A percentile compares a stretch with the other conserved stretches of the same genome.
phyloP scores from a whole-genome alignment of 2,329 filamentous ascomycete genomes.

The Exophiala xenobiotica region DNA sequence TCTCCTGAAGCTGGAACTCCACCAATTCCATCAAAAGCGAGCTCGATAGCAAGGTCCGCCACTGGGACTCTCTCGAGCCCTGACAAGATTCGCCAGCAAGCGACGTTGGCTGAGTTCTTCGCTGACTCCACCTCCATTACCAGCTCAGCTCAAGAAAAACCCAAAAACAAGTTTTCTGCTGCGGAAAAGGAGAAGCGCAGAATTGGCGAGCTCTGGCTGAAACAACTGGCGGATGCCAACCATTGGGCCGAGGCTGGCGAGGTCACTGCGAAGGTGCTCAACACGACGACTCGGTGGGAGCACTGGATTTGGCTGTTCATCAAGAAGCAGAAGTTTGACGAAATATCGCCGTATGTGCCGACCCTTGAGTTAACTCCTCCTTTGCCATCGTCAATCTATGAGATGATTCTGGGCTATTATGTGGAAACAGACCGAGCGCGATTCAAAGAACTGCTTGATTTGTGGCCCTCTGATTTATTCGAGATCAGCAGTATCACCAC shows the following conservation, averaged over 20 bases:
- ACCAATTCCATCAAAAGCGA: slow-evolving; percentile 40
- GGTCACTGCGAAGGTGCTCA: slow-evolving; percentile 78
- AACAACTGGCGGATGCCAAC: slow-evolving; percentile 72
- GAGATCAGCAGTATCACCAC: slow-evolving; percentile 73
- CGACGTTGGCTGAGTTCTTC: slow-evolving; percentile 66
- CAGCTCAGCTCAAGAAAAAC: slow-evolving; percentile 50
- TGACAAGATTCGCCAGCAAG: slow-evolving; percentile 37
- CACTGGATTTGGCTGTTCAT: slow-evolving; percentile 95
- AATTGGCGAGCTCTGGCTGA: slow-evolving; percentile 90
- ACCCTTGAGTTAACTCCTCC: slow-evolving; percentile 73
- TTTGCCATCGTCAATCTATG: slow-evolving; percentile 78
- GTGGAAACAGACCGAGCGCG: slow-evolving; percentile 72
- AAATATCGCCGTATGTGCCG: slow-evolving; percentile 83
- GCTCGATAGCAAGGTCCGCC: slow-evolving; percentile 26
- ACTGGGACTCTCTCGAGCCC: slow-evolving; percentile 33
- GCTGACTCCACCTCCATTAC: slow-evolving; percentile 67
- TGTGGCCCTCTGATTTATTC: slow-evolving; percentile 83
- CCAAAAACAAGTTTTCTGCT: slow-evolving; percentile 52
- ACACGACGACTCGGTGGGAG: slow-evolving; percentile 80
- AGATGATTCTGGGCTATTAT: slow-evolving; percentile 86
- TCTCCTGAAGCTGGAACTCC: slow-evolving; percentile 37
- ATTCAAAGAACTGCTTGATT: slow-evolving; percentile 75
- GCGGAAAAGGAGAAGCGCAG: slow-evolving; percentile 84
- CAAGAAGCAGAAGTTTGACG: slow-evolving; percentile 79
- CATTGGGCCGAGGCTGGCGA: slow-evolving; percentile 78